Base-by-base conservation (phyloP, 2,329 filamentous ascomycete genomes). In the Microsporum ferrugineum region DNA sequence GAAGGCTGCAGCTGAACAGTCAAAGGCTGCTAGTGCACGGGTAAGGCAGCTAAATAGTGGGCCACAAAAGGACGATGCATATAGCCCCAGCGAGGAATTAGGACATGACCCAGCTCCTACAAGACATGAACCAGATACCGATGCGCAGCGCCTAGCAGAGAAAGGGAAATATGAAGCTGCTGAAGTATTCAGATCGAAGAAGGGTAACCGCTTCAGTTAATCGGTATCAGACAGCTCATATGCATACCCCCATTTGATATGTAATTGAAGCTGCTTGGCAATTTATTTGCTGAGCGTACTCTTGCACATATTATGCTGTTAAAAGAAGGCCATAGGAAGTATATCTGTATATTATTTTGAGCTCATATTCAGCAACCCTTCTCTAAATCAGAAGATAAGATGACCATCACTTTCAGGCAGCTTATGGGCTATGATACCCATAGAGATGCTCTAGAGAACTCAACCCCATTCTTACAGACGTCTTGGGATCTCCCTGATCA, bases 161-260 rank as follows among this genome's bases (percentile, higher is more conserved):
- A 95, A 90, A 80, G 88, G 89, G 73, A 96, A 95, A 77, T 97
- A 95, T 74, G 91, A 97, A 77, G 86, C 88, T 36, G 79, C 78
- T 59, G 80, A 83, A 67, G 88, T 91, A 60, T 97, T 87, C 75
- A 79, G 83, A 68, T 88, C 87, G 75, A 83, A 80, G 63, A 95
- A 90, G 73, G 94, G 94, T 2, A 91, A 97, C 77, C 82, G 94
- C 38, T 95, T 99, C 70, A 80, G 78, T 82, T 88, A 62, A 59
- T 33, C 39, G 33, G 7, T 14, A n/a, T 12, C 12, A 12, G 12
- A 2, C 29, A 53, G 10, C 39, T 23, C 17, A 6, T 43, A n/a
- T 43, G 14, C 39, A 43, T 43, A 43, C 39, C 12, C 14, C 17
- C 14, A n/a, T 4, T n/a, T n/a, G 39, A n/a, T 43, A 43, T 43